These are phyloP conservation scores for Fraxinus sp. DNA, from an alignment of 305 asterid genomes.

Conservation along the genomic window DNA sequence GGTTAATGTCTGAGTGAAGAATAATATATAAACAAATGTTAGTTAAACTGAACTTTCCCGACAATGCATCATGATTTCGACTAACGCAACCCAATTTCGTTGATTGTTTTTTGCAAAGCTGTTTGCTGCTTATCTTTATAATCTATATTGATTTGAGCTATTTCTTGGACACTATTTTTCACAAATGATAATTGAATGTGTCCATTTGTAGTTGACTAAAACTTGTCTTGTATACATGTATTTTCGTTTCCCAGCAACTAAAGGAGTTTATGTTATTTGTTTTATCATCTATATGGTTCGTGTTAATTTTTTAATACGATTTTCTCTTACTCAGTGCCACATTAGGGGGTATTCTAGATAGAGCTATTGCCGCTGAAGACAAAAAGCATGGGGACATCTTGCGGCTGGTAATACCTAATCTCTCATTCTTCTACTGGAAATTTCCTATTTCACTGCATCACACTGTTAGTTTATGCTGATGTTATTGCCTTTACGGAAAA, in stretches of 20 bases:
- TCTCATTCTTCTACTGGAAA: not conserved
- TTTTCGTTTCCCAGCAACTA: not conserved
- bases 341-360: conserved; percentile 81
- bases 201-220: not conserved
- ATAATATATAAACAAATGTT: not conserved
- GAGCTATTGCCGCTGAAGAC: conserved; percentile 83
- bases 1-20: not conserved
- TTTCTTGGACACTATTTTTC: not conserved
- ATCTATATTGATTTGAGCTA: not conserved
- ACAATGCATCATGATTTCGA: not conserved
- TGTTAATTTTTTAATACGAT: not conserved
- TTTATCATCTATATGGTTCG: not conserved
- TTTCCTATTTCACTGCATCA: not conserved
- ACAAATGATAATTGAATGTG: not conserved
- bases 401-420: conserved; percentile 58
- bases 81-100: not conserved
- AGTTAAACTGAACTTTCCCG: not conserved
- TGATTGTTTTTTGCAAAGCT: not conserved
- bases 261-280: not conserved
- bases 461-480: not conserved
- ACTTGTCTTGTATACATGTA: not conserved
- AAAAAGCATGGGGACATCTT: conserved; percentile 85
- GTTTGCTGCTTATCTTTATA: not conserved
- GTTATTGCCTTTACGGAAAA: not conserved
- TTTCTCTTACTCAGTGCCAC: conserved; percentile 57